Evolutionary conservation across 805 yeast species (phyloP), one percentile per base, ranked within the genome.

Genomic region (Hanseniaspora valbyensis): DNA sequence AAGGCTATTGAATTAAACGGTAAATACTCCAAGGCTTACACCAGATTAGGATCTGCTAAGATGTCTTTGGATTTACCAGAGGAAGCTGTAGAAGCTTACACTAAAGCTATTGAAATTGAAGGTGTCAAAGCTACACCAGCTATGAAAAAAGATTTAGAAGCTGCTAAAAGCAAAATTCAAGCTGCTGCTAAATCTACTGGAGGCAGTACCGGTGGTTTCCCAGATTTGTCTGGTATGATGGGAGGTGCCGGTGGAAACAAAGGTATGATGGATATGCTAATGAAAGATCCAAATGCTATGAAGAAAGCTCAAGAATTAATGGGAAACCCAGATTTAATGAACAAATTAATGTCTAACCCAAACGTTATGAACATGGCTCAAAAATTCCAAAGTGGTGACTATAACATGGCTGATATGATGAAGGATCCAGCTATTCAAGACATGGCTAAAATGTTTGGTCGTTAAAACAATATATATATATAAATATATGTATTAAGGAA

Each of bases 11-110:
- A 76, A 54, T 69, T 80, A 48, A 88, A 90, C 62, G 83, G 96
- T 49, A 59, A 70, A 6, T 92, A 86, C 59, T 80, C 95, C 29
- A 89, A 90, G 71, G 96, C 95, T 10, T 92, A 88, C 74, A 85
- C 96, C 5, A 81, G 98, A 66, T 72, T 92, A 57, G 98, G 97
- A 2, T 78, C 89, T 58, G 97, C 98, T 4, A 79, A 82, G 62
- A 90, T 82, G 66, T 95, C 96, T n/a, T 71, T 83, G 53, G 95
- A 95, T n/a, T 90, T 89, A 62, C 80, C 90, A 53, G 80, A 83
- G 66, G 95, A 83, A 48, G 77, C 98, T 12, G 72, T 88, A 71
- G 83, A 87, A 43, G 96, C 97, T 26, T 92, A 92, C 69, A 80
- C 84, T 67, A 74, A 73, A 56, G 98, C 96, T 36, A 67, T 92